phyloP scores from a whole-genome alignment of 2,329 filamentous ascomycete species.

The Zymoseptoria pseudotritici region DNA sequence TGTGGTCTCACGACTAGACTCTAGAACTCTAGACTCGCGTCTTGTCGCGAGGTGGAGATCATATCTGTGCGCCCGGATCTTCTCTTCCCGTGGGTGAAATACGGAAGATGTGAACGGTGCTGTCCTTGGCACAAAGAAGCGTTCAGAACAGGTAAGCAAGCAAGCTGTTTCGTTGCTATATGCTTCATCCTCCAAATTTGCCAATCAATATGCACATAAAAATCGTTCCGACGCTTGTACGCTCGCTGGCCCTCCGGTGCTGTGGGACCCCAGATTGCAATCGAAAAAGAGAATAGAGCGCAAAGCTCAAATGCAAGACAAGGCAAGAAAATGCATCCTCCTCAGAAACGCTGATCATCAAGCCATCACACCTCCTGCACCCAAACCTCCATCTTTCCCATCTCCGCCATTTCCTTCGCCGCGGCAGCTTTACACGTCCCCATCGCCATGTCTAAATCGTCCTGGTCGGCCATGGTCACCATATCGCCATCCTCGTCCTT shows the following conservation, averaged over 20 bases:
- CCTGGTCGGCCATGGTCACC: conserved; percentile 95
- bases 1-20: too few species aligned
- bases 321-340: not conserved
- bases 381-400: conserved; percentile 86
- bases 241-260: not conserved
- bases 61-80: too few species aligned
- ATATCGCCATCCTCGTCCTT: conserved; percentile 85
- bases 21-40: too few species aligned
- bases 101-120: not conserved
- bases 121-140: not conserved
- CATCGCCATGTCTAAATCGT: conserved; percentile 86
- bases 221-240: not conserved
- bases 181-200: not conserved
- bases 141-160: not conserved
- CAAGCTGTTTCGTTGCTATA: not conserved
- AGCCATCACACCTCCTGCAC: conserved; percentile 20
- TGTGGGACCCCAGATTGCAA: not conserved
- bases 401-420: conserved; percentile 68
- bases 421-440: conserved; percentile 52
- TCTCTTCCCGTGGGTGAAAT: too few species aligned
- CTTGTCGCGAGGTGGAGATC: too few species aligned
- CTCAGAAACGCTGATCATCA: not conserved
- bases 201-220: not conserved
- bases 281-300: not conserved
- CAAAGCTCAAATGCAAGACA: not conserved